Conservation (phyloP, 2,329 filamentous ascomycete genomes). For the Epichloe gansuensis region DNA sequence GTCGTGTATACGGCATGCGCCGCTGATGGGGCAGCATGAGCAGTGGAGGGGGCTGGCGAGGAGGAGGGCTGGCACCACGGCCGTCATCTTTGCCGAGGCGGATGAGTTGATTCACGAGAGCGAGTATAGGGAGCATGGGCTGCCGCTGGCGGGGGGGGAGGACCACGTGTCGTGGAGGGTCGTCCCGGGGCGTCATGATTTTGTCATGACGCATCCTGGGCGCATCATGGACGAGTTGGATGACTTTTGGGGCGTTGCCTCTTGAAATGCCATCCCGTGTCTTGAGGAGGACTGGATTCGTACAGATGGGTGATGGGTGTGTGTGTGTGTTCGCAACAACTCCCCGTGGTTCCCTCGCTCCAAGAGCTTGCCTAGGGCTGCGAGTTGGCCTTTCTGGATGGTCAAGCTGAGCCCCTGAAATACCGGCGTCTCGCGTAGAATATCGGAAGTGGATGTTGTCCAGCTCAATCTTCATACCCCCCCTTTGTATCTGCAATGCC, state of each 20-base stretch:
- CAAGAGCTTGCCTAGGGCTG: conserved; percentile 45
- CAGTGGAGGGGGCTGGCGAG: conserved; percentile 34
- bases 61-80: conserved; percentile 30
- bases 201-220: conserved; percentile 43
- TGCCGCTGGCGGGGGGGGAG: conserved; percentile 37
- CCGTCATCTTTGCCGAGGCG: conserved; percentile 36
- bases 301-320: no score
- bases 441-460: conserved; percentile 47
- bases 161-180: conserved; percentile 36
- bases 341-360: conserved; percentile 41
- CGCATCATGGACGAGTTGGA: conserved; percentile 33
- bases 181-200: conserved; percentile 45
- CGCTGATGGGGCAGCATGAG: conserved; percentile 38
- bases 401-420: conserved; percentile 50
- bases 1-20: conserved; percentile 41
- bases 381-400: conserved; percentile 56
- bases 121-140: conserved; percentile 35
- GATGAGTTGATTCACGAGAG: conserved; percentile 41
- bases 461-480: conserved; percentile 43
- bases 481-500: conserved; percentile 32
- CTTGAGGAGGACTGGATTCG: no score
- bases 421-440: conserved; percentile 40
- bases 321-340: conserved; percentile 20
- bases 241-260: conserved; percentile 29
- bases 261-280: not conserved